These are phyloP conservation scores for Aciculoconidium aculeatum DNA, from an alignment of 805 yeast species.

Conservation along the genomic window DNA sequence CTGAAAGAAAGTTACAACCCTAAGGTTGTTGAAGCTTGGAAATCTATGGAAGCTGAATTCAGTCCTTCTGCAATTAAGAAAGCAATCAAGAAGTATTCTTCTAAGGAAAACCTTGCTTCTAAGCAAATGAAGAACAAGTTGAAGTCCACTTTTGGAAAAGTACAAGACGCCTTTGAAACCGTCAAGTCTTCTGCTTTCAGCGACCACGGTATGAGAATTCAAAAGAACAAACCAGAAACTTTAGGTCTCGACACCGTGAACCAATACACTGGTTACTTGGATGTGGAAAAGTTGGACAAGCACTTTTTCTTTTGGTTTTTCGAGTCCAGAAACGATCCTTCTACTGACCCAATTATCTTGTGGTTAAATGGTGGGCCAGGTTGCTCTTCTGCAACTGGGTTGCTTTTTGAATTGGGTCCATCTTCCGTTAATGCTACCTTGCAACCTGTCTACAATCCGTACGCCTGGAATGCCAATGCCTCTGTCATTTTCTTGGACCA, in stretches of 20 bases:
- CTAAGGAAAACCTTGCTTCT: constrained; percentile 3
- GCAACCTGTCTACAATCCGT: constrained; percentile 22
- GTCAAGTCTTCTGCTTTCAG: constrained; percentile 13
- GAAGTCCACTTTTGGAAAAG: constrained; percentile 6
- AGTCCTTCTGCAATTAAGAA: constrained; percentile 2
- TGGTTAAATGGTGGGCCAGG: constrained; percentile 33
- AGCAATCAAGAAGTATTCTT: constrained; percentile 4
- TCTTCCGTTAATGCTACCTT: constrained; percentile 17
- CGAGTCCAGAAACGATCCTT: constrained; percentile 29
- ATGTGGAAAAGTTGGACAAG: constrained; percentile 25
- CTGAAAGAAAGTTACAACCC: constrained; percentile 4
- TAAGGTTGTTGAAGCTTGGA: constrained; percentile 5
- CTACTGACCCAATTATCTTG: constrained; percentile 26
- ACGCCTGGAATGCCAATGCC: constrained; percentile 26
- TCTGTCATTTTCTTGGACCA: constrained; percentile 22
- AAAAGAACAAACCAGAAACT: constrained; percentile 27
- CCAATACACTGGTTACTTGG: constrained; percentile 36
- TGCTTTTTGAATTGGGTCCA: constrained; percentile 28
- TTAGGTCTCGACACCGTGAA: constrained; percentile 33
- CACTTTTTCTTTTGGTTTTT: constrained; percentile 30
- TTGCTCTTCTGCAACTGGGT: constrained; percentile 24
- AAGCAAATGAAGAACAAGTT: constrained; percentile 8
- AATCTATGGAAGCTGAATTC: constrained; percentile 4
- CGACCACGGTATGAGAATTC: constrained; percentile 25
- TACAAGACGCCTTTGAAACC: constrained; percentile 7